Conservation (phyloP, 2,329 filamentous ascomycete genomes). For the Cercospora beticola region DNA sequence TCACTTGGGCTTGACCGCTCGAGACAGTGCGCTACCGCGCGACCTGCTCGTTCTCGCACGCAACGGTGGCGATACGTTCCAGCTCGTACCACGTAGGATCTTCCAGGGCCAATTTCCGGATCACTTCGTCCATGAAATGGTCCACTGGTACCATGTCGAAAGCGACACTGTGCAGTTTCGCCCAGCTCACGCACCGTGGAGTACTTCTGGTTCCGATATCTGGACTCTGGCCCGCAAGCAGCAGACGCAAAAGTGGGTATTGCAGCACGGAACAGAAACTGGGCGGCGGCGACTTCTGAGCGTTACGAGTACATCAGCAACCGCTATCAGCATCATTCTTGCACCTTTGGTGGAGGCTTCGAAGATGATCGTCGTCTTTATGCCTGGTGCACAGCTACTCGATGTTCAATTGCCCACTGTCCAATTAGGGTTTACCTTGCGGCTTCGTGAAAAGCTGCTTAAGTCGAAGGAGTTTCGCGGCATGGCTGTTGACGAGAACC, state of each 20-base stretch:
- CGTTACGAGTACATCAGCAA: slow-evolving; percentile 37
- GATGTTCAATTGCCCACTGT: slow-evolving; percentile 28
- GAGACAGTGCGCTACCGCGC: not conserved
- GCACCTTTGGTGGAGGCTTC: slow-evolving; percentile 18
- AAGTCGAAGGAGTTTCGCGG: slow-evolving; percentile 10
- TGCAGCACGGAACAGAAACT: slow-evolving; percentile 9
- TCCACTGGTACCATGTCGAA: slow-evolving; percentile 60
- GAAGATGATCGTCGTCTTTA: slow-evolving; percentile 23
- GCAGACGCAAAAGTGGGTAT: slow-evolving; percentile 47
- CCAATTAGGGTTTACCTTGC: slow-evolving; percentile 28
- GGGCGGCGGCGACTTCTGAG: slow-evolving; percentile 13
- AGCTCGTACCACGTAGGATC: slow-evolving; percentile 38
- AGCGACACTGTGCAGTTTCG: slow-evolving; percentile 54
- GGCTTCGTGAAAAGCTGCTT: not conserved
- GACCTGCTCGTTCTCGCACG: slow-evolving; percentile 28
- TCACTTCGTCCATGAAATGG: slow-evolving; percentile 51
- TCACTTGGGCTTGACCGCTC: slow-evolving; percentile 40
- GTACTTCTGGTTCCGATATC: not conserved
- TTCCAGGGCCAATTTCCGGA: slow-evolving; percentile 53
- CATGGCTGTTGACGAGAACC: slow-evolving; percentile 47
- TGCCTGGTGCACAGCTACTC: not conserved
- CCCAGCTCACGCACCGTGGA: slow-evolving; percentile 28
- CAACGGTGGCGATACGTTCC: slow-evolving; percentile 31
- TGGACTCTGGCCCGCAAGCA: slow-evolving; percentile 38
- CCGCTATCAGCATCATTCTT: slow-evolving; percentile 54